A percentile compares a stretch with the other conserved stretches of the same genome.
phyloP scores from a whole-genome alignment of 805 yeast species.

The Saccharomyces eubayanus region DNA sequence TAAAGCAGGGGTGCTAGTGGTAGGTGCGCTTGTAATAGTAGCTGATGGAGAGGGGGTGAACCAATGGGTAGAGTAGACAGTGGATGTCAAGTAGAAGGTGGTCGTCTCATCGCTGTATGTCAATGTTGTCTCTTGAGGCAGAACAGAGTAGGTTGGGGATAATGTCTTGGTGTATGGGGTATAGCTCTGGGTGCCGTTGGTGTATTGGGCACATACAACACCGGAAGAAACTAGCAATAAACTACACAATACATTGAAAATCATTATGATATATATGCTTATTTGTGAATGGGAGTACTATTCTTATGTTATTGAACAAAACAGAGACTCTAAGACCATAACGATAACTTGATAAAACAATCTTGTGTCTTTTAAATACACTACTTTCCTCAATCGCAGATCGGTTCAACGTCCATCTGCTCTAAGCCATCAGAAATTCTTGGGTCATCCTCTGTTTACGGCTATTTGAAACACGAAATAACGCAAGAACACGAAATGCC shows the following conservation, averaged over 20 bases:
- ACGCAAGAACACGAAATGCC: background rate
- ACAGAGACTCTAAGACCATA: background rate
- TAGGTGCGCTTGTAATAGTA: slow-evolving; percentile 10
- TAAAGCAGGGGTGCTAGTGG: slow-evolving; percentile 6
- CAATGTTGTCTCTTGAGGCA: slow-evolving; percentile 8
- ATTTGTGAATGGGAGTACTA: background rate
- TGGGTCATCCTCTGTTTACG: background rate
- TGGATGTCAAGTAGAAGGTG: slow-evolving; percentile 12
- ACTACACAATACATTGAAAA: slow-evolving; percentile 6
- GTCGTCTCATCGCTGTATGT: slow-evolving; percentile 14
- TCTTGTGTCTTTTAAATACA: background rate
- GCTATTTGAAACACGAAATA: background rate
- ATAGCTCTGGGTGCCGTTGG: slow-evolving; percentile 8
- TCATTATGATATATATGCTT: slow-evolving; percentile 2
- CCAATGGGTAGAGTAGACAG: slow-evolving; percentile 10
- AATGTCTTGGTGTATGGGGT: slow-evolving; percentile 13
- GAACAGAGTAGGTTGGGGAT: slow-evolving; percentile 13
- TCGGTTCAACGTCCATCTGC: background rate
- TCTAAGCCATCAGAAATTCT: background rate
- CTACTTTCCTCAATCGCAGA: background rate
- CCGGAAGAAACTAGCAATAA: slow-evolving; percentile 6
- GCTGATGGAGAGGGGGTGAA: slow-evolving; percentile 12
- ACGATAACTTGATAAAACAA: background rate
- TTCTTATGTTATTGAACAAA: background rate
- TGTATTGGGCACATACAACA: slow-evolving; percentile 8